Evolutionary conservation across 2,329 filamentous ascomycete species (phyloP), one percentile per base, ranked within the genome.

Genomic region (Colletotrichum orchidophilum): DNA sequence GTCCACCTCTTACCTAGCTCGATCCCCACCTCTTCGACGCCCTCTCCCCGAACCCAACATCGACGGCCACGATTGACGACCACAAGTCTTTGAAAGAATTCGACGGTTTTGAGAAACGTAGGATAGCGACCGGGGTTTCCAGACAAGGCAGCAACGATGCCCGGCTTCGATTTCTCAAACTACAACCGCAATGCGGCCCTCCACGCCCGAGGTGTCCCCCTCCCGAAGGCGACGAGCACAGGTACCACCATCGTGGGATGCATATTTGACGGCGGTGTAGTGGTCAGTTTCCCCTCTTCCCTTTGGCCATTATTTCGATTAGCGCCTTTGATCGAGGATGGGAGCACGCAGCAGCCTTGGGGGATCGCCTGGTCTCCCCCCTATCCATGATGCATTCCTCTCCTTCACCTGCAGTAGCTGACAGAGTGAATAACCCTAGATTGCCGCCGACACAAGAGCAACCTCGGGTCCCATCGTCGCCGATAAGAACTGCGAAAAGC

Each of bases 401-500:
- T 8, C n/a, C 27, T 58, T 49, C 21, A 42, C 29, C 15, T 7
- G 4, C 54, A 62, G 29, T 15, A n/a, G 18, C 73, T 71, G 26
- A 72, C 29, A 55, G 31, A 46, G 39, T 18, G 24, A 35, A 35
- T 63, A 35, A 11, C 66, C 54, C 46, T 39, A 95, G 93, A 98
- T 99, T 83, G 96, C 96, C 74, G 96, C 96, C 86, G 96, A 99
- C 85, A 99, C 96, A 75, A 91, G 96, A 90, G 96, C 96, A 74
- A 99, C 96, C 57, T 97, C 94, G 75, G 96, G 96, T 42, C 95
- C 96, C 76, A 99, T 99, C 84, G 96, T 99, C 77, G 97, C 97
- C 84, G 96, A 99, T 90, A 99, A 99, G 94, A 99, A 99, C 90
- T 98, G 96, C 87, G 96, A 99, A 87, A 99, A 99, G 87, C 92